Evolutionary conservation across 2,329 filamentous ascomycete genomes (phyloP), one percentile per base, ranked within the genome.

Genomic region (Ambrosiella cleistominuta): DNA sequence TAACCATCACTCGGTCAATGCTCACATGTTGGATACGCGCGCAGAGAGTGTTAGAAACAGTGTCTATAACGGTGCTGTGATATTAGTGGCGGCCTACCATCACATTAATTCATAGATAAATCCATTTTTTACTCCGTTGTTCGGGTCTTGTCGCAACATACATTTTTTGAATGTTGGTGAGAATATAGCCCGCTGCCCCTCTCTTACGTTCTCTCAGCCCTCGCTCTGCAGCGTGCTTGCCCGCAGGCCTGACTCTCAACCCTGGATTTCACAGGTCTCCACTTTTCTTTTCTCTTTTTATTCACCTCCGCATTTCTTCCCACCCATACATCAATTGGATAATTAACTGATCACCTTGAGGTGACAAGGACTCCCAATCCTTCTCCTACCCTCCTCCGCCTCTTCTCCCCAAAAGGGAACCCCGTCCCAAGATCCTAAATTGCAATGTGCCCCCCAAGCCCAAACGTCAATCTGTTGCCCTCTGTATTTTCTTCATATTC

Each of bases 251-350:
- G 35, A 45, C 50, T 37, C 36, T 49, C 54, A 51, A 60, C 58
- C 58, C 58, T 54, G 49, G 58, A 60, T 60, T 60, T 60, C 49
- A 61, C 40, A 61, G 57, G 55, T 40, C 53, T 44, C 39, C 49
- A 27, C 44, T 47, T 54, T 49, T 8, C 15, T 58, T 54, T 56
- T 51, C 38, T 42, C 36, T 59, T 44, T 57, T 19, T 13, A 19
- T 55, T 17, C 19, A 12, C 51, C 40, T 57, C 45, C 55, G 36
- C 55, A 11, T 51, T 37, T 50, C 19, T 27, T 27, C 27, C 27
- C 27, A 11, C 9, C 44, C 12, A 38, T 12, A 13, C 15, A 19
- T 42, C 55, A 36, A 37, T 15, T 12, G 12, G 12, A 15, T 7
- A 37, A 17, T 57, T 57, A 45, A 51, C 13, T 15, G 47, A 37